Evolutionary conservation across 106 monocot genomes (phyloP).

Genomic region (Platanthera guangdongensis): DNA sequence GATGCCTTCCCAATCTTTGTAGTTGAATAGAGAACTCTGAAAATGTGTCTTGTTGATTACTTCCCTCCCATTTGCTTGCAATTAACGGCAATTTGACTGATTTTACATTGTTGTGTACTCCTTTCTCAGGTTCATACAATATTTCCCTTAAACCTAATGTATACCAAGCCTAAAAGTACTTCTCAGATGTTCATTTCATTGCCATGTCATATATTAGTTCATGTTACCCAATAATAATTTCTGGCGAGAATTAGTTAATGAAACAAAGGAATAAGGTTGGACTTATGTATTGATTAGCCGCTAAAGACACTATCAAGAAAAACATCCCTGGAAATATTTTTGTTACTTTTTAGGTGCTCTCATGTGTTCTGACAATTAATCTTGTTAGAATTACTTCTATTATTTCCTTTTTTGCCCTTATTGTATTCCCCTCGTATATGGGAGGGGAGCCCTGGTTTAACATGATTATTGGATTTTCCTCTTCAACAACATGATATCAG

Average conservation of each 20-base stretch:
- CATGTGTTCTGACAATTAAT: not conserved
- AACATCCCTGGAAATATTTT: not conserved
- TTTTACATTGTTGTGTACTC: not conserved
- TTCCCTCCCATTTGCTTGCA: not conserved
- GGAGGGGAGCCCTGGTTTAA: no score
- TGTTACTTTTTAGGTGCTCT: not conserved
- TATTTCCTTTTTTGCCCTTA: no score
- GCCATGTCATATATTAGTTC: not conserved
- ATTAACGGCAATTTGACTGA: not conserved
- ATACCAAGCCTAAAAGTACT: not conserved
- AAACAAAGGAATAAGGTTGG: not conserved
- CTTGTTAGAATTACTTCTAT: no score
- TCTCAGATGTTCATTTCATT: not conserved
- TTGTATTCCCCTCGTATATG: no score
- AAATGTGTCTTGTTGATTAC: not conserved
- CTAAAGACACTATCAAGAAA: not conserved
- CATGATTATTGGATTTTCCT: no score
- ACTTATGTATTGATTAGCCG: not conserved
- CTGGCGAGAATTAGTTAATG: not conserved
- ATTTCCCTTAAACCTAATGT: not conserved
- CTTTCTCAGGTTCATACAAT: not conserved
- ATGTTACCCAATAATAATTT: conserved; percentile 2
- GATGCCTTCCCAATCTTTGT: not conserved
- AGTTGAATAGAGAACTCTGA: not conserved
- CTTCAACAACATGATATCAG: no score